Percentiles rank a stretch among this genome's conserved stretches.
phyloP scores from a whole-genome alignment of 768 basidiomycete genomes.

The Boletus patriciae region DNA sequence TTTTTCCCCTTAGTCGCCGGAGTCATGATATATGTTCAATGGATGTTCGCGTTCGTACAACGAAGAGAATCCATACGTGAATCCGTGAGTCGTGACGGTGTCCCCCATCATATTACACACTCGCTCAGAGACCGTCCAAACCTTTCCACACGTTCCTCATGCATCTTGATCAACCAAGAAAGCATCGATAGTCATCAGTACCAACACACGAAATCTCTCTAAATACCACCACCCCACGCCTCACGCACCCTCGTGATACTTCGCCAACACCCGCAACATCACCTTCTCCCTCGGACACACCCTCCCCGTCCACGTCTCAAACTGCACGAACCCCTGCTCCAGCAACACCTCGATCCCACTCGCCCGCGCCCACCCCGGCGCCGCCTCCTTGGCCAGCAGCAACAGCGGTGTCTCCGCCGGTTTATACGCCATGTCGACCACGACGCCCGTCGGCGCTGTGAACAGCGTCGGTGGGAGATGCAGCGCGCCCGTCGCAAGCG shows the following conservation, averaged over 20 bases:
- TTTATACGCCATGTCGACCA: conserved; percentile 94
- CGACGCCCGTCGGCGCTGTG: conserved; percentile 60
- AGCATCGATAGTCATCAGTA: too few species aligned
- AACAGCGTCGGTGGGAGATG: conserved; percentile 60
- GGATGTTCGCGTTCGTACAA: too few species aligned
- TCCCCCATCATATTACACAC: too few species aligned
- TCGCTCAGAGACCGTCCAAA: too few species aligned
- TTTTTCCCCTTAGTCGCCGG: too few species aligned
- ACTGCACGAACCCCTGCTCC: conserved; percentile 87
- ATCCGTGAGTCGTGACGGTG: too few species aligned
- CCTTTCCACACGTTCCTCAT: too few species aligned
- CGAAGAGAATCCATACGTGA: too few species aligned
- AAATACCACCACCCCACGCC: not conserved
- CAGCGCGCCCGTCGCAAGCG: conserved; percentile 31
- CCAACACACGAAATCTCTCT: too few species aligned
- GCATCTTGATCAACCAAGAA: too few species aligned
- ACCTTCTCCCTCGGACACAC: conserved; percentile 52
- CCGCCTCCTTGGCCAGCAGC: conserved; percentile 54
- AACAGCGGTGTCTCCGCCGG: conserved; percentile 85
- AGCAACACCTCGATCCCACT: conserved; percentile 81
- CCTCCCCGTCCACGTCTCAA: conserved; percentile 77
- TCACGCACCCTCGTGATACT: conserved; percentile 35
- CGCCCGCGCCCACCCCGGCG: conserved; percentile 64
- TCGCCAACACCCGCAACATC: conserved; percentile 47
- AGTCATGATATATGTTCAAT: too few species aligned